Conservation (phyloP, 306 rosid genomes). For the Aeschynomene evenia region DNA sequence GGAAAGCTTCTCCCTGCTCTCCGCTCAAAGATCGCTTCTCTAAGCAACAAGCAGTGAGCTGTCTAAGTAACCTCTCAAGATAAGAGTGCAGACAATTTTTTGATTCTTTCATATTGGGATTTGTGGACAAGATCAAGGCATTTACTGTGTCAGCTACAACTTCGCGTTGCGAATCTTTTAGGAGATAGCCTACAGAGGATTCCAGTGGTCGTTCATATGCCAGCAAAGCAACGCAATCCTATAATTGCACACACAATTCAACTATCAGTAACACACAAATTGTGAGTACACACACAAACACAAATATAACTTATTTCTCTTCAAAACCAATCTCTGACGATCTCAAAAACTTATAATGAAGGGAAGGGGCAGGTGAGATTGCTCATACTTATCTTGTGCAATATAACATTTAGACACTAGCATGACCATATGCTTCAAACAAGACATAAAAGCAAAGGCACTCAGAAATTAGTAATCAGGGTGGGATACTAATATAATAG, state of each 20-base stretch:
- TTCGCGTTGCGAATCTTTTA: slow-evolving; percentile 83
- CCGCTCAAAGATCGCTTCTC: slow-evolving; percentile 76
- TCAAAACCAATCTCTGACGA: neutral
- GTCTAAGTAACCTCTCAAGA: slow-evolving; percentile 83
- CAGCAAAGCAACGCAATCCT: slow-evolving; percentile 95
- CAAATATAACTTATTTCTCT: neutral
- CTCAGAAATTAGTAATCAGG: neutral
- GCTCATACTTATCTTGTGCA: neutral
- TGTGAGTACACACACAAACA: neutral
- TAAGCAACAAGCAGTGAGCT: slow-evolving; percentile 87
- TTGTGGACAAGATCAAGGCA: slow-evolving; percentile 82
- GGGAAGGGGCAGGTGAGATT: neutral
- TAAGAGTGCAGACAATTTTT: slow-evolving; percentile 62
- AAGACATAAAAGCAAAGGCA: neutral
- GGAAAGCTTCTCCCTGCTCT: slow-evolving; percentile 91
- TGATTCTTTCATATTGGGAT: slow-evolving; percentile 68
- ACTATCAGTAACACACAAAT: neutral
- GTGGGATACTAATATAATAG: neutral
- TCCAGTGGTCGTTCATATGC: slow-evolving; percentile 83
- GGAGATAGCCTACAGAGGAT: slow-evolving; percentile 83
- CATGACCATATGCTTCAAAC: slow-evolving; percentile 13
- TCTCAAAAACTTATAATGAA: slow-evolving; percentile 3
- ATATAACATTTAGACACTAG: neutral
- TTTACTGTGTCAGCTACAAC: slow-evolving; percentile 90
- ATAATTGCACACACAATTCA: slow-evolving; percentile 25